Percentiles rank a stretch among this genome's conserved stretches.
phyloP scores from a whole-genome alignment of 2,329 filamentous ascomycete species.

The Xylaria sp. region DNA sequence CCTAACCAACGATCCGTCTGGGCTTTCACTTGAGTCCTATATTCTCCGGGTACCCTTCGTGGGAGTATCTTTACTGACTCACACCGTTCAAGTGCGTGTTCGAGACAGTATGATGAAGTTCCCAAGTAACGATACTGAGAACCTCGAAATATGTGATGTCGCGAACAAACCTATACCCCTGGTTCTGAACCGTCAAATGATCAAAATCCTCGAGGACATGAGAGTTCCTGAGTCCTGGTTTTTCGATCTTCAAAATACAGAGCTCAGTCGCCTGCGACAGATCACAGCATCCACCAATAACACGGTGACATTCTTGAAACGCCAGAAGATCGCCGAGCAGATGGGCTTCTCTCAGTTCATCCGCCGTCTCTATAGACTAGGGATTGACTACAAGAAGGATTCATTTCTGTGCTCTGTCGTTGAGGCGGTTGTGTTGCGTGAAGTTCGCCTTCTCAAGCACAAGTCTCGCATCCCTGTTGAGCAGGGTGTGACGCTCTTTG shows the following conservation, averaged over 20 bases:
- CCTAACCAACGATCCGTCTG: background rate
- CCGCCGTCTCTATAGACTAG: conserved; percentile 49
- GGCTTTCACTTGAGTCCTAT: too few relatives aligned
- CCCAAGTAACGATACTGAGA: conserved; percentile 43
- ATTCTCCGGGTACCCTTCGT: too few relatives aligned
- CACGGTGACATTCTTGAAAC: conserved; percentile 60
- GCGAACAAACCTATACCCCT: conserved; percentile 62
- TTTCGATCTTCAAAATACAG: conserved; percentile 56
- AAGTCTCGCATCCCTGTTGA: conserved; percentile 68
- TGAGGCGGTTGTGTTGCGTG: conserved; percentile 63
- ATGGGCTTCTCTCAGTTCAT: conserved; percentile 60
- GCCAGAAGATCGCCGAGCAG: conserved; percentile 54
- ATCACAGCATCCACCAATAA: conserved; percentile 55
- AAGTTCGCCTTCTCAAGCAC: conserved; percentile 71
- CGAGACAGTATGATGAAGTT: conserved; percentile 80
- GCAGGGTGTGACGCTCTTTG: conserved; percentile 70
- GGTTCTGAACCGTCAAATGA: conserved; percentile 71
- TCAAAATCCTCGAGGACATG: conserved; percentile 76
- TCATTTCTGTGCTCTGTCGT: conserved; percentile 64
- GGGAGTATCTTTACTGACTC: background rate
- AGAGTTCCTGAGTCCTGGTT: conserved; percentile 53
- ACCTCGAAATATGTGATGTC: conserved; percentile 68
- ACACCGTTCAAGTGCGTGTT: conserved; percentile 43
- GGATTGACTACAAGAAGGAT: conserved; percentile 62
- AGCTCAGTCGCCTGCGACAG: conserved; percentile 53